A percentile compares a stretch with the other conserved stretches of the same genome.
These are phyloP conservation scores for Ophioceras dolichostomum DNA, from an alignment of 2,329 filamentous ascomycete genomes.

Conservation along the genomic window DNA sequence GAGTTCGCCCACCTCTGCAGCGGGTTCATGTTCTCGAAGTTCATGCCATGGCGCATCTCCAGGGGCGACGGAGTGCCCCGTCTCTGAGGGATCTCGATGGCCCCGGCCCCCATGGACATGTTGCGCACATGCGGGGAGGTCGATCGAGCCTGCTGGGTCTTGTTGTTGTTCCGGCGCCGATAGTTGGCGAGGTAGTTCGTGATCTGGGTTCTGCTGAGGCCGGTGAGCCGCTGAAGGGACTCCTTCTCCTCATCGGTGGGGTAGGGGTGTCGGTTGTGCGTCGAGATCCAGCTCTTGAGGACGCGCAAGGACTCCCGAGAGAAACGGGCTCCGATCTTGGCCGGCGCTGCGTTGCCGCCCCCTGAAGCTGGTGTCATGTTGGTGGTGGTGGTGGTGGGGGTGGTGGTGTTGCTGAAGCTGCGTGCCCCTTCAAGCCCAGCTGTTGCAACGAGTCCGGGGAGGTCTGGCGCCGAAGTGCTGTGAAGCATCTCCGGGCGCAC, in stretches of 20 bases:
- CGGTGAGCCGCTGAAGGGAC: conserved; percentile 63
- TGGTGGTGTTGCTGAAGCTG: conserved; percentile 8
- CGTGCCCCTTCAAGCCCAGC: conserved; percentile 9
- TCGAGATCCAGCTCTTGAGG: conserved; percentile 73
- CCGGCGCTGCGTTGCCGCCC: too few relatives aligned
- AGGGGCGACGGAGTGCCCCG: conserved; percentile 36
- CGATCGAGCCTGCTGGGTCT: conserved; percentile 55
- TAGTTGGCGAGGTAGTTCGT: conserved; percentile 90
- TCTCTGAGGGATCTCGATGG: conserved; percentile 62
- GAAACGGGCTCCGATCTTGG: conserved; percentile 65
- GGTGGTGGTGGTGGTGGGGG: conserved; percentile 2
- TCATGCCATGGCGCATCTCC: conserved; percentile 5
- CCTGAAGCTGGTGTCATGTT: conserved; percentile 6
- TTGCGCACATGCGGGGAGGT: conserved; percentile 57
- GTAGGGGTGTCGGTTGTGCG: conserved; percentile 73
- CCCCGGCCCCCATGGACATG: conserved; percentile 43
- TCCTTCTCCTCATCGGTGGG: conserved; percentile 82
- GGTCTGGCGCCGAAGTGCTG: conserved; percentile 12
- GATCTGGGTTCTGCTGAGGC: conserved; percentile 72
- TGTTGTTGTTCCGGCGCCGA: conserved; percentile 72
- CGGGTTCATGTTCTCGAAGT: conserved; percentile 39
- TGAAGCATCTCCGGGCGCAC: conserved; percentile 9
- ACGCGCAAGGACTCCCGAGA: conserved; percentile 69
- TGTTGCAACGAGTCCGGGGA: conserved; percentile 11
- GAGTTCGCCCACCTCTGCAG: conserved; percentile 48